phyloP scores from a whole-genome alignment of 768 basidiomycete genomes.

The Arthromyces matolae region DNA sequence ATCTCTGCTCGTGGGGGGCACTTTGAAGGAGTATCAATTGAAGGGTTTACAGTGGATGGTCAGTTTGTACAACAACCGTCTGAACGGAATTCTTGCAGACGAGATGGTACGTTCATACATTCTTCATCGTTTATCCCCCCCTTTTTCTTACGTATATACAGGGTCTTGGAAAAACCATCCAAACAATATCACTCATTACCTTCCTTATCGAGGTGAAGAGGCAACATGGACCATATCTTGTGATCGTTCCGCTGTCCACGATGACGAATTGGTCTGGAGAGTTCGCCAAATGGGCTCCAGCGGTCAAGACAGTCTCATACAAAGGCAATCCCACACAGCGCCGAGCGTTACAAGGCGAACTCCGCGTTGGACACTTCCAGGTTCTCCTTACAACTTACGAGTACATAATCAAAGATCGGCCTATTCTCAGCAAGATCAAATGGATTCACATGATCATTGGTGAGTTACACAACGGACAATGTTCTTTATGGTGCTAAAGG shows the following conservation, averaged over 20 bases:
- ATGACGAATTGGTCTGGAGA: conserved; percentile 98
- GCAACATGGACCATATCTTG: conserved; percentile 91
- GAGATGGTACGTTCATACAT: conserved; percentile 66
- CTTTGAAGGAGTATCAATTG: conserved; percentile 90
- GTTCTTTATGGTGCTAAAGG: not conserved
- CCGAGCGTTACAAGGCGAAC: conserved; percentile 69
- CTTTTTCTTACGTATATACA: conserved; percentile 24
- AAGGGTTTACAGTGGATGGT: conserved; percentile 99
- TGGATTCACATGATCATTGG: conserved; percentile 99
- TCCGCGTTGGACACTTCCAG: conserved; percentile 82
- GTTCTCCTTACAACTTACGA: conserved; percentile 94
- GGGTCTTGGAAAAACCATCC: conserved; percentile 96
- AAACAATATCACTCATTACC: conserved; percentile 91
- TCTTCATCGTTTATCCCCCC: conserved; percentile 1
- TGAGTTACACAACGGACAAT: conserved; percentile 28
- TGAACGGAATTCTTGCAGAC: conserved; percentile 93
- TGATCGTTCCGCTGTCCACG: conserved; percentile 93
- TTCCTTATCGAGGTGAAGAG: conserved; percentile 91
- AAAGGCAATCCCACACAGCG: conserved; percentile 89
- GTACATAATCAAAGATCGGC: conserved; percentile 97
- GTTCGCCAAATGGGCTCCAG: conserved; percentile 95
- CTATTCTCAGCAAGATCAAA: conserved; percentile 81
- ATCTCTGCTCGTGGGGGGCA: conserved; percentile 74
- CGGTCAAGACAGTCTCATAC: conserved; percentile 76
- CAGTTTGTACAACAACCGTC: conserved; percentile 91